A percentile compares a stretch with the other conserved stretches of the same genome.
Evolutionary conservation across 1,139 yeast genomes (phyloP).

Genomic region (Suhomyces bokatorum): DNA sequence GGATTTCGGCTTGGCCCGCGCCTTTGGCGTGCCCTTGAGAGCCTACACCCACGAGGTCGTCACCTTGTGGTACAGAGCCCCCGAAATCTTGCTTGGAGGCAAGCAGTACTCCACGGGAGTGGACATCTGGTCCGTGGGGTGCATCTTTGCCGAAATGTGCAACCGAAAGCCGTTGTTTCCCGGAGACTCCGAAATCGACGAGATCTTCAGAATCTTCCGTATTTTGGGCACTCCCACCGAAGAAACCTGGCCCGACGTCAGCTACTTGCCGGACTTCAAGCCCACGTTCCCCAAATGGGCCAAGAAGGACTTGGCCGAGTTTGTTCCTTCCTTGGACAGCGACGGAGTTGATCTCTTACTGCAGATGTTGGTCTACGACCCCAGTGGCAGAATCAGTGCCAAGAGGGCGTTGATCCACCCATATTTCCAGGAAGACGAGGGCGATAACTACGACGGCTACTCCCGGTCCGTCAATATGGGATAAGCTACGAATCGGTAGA

Average conservation of each 20-base stretch:
- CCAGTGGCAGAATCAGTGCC: constrained; percentile 91
- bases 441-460: constrained; percentile 29
- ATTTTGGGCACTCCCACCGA: constrained; percentile 94
- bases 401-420: constrained; percentile 90
- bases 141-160: constrained; percentile 98
- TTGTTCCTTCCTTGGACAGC: constrained; percentile 78
- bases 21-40: constrained; percentile 94
- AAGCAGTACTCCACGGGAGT: constrained; percentile 97
- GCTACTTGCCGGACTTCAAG: constrained; percentile 90
- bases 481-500: constrained; percentile 14
- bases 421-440: constrained; percentile 63
- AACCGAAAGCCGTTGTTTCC: constrained; percentile 94
- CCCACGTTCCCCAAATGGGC: constrained; percentile 96
- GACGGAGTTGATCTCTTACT: constrained; percentile 83
- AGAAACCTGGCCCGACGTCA: constrained; percentile 95
- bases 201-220: constrained; percentile 91
- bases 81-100: constrained; percentile 93
- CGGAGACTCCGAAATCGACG: constrained; percentile 97
- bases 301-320: constrained; percentile 65
- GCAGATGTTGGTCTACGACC: constrained; percentile 84
- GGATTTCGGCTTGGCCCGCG: constrained; percentile 96
- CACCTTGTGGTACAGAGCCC: constrained; percentile 97
- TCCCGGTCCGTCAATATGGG: constrained; percentile 46
- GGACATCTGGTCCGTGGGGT: constrained; percentile 98
- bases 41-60: constrained; percentile 98